These are phyloP conservation scores for Cladosporium sp. DNA, from an alignment of 2,329 filamentous ascomycete genomes.

Conservation along the genomic window DNA sequence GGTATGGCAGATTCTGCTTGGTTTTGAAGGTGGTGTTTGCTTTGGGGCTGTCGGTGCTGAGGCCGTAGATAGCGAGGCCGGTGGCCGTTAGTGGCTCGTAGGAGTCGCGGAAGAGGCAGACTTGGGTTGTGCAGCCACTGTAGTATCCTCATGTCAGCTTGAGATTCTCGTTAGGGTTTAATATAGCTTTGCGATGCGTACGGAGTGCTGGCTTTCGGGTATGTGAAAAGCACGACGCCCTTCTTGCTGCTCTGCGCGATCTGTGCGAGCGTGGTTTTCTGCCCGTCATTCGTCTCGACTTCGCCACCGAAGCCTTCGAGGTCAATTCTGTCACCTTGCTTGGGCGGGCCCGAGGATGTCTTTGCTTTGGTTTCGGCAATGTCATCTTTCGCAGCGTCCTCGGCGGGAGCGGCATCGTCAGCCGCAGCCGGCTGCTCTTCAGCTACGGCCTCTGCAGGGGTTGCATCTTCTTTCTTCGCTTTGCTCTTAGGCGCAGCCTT, in stretches of 20 bases:
- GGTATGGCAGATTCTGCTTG: slow-evolving; percentile 86
- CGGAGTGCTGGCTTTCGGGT: slow-evolving; percentile 90
- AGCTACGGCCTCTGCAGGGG: slow-evolving; percentile 23
- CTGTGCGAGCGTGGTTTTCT: slow-evolving; percentile 74
- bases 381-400: slow-evolving; percentile 20
- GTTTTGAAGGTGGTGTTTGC: slow-evolving; percentile 90
- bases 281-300: slow-evolving; percentile 81
- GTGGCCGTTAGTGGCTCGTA: slow-evolving; percentile 73
- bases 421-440: neutral
- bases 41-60: slow-evolving; percentile 84
- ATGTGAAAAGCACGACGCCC: slow-evolving; percentile 91
- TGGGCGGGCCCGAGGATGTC: slow-evolving; percentile 27
- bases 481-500: slow-evolving; percentile 39
- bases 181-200: too few relatives aligned
- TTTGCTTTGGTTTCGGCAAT: slow-evolving; percentile 16
- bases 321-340: slow-evolving; percentile 54
- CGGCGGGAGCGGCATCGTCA: neutral
- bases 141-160: neutral
- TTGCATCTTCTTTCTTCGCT: slow-evolving; percentile 30
- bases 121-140: slow-evolving; percentile 82
- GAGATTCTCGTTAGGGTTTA: too few relatives aligned
- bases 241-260: slow-evolving; percentile 80
- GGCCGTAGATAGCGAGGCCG: slow-evolving; percentile 84
- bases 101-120: slow-evolving; percentile 86
- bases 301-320: slow-evolving; percentile 63